Conservation (phyloP, 768 basidiomycete species). For the Rubroboletus pulcherrimus region DNA sequence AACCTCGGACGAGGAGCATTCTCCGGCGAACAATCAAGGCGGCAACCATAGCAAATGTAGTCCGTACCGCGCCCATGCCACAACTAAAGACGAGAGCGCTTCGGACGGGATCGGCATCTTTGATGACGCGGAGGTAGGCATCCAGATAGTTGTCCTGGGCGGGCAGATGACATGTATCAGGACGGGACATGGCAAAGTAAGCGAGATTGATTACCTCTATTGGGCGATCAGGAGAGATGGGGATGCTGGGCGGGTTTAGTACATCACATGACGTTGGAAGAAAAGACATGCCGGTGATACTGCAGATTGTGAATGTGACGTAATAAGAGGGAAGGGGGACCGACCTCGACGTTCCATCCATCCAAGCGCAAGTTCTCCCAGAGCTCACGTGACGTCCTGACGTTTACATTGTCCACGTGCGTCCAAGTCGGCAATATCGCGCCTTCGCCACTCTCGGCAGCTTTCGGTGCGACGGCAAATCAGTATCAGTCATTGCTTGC, state of each 20-base stretch:
- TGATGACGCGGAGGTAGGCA: conserved; percentile 82
- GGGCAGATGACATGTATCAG: not conserved
- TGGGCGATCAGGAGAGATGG: conserved; percentile 89
- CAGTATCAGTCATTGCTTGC: conserved; percentile 8
- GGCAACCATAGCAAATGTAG: conserved; percentile 97
- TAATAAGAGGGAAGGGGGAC: not conserved
- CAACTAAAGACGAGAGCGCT: conserved; percentile 92
- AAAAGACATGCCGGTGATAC: conserved; percentile 66
- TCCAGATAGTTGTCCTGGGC: conserved; percentile 90
- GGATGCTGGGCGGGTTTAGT: conserved; percentile 54
- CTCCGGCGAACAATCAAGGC: conserved; percentile 82
- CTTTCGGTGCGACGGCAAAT: conserved; percentile 24
- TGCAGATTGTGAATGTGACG: conserved; percentile 28
- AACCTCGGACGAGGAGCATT: conserved; percentile 57
- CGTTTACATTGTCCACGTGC: conserved; percentile 73
- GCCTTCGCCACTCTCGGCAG: conserved; percentile 63
- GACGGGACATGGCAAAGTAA: not conserved
- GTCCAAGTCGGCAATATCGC: conserved; percentile 93
- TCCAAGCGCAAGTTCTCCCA: conserved; percentile 74
- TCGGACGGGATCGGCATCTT: conserved; percentile 68
- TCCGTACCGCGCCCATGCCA: conserved; percentile 94
- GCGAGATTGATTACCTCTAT: conserved; percentile 62
- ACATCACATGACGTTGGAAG: not conserved
- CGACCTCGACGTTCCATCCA: conserved; percentile 90
- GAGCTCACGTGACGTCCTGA: conserved; percentile 85